Evolutionary conservation across 2,329 filamentous ascomycete species (phyloP), one percentile per base, ranked within the genome.

Genomic region (Fusarium sp.): DNA sequence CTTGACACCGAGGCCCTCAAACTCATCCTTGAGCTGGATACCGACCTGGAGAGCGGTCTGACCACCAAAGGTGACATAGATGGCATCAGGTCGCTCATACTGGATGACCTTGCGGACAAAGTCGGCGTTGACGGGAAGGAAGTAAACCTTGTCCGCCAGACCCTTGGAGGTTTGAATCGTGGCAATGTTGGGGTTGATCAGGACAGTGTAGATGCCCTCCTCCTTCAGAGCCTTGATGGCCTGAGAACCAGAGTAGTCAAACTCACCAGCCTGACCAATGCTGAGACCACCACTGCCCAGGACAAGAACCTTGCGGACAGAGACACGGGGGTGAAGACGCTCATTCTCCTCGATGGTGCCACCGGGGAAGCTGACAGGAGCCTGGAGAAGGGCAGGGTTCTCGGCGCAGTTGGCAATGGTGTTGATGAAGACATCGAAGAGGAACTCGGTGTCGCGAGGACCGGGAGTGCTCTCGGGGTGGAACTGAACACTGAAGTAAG

Each of bases 401-500:
- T 89, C 84, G 57, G 95, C 87, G 67, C 93, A 93, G 77, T 92
- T 89, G 80, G 90, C 87, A 76, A 98, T 94, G 22, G 95, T 93
- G 84, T 93, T 86, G 81, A 99, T 93, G 87, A 99, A 99, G 73
- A 98, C 94, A 83, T 99, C 95, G 75, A 99, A 99, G 29, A 99
- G 88, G 81, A 94, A 98, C 83, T 99, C 96, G 31, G 96, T 99
- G 82, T 99, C 96, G 38, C 94, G 91, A 61, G 96, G 96, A 67
- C 96, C 96, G 4, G 96, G 96, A 1, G 95, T 97, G 87, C 95
- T 98, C 84, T 99, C 96, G 0, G 96, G 96, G 81, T 99, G 96
- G 86, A 99, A 99, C 82, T 99, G 96, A n/a, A 98, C 96, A 87
- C 95, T 98, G 88, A 99, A 99, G 86, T 96, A 97, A 61, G 96